Evolutionary conservation across 1,284 basidiomycete genomes (phyloP), one percentile per base, ranked within the genome.

Genomic region (Cystobasidium pallidum): DNA sequence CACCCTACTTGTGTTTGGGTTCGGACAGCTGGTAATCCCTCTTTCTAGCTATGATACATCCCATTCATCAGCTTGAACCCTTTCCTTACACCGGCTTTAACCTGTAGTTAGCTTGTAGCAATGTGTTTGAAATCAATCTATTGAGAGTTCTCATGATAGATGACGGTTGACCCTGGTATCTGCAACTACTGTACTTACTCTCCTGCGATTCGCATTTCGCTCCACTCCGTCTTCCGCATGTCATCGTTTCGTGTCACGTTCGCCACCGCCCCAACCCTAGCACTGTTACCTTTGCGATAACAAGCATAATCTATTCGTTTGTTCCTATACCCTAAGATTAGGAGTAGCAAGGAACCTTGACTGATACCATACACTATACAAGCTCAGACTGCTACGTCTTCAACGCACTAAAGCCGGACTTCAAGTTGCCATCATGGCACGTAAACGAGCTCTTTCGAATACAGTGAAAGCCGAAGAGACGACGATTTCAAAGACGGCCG

Each of bases 361-460:
- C 4, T 57, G 30, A 3, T 57, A 7, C 30, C 24, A 34, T 15
- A 57, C 36, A 39, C 32, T 39, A n/a, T n/a, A n/a, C n/a, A n/a
- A n/a, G 55, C 55, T 32, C 30, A 57, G 24, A 34, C 30, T 57
- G 8, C 30, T n/a, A 36, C 19, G 11, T n/a, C 15, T 7, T 34
- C 54, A 57, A 57, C 19, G 24, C 13, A 26, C 8, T 11, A 13
- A n/a, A n/a, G n/a, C n/a, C n/a, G n/a, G n/a, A n/a, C n/a, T 13
- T 13, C 24, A 15, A 34, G 17, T 36, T n/a, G 6, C 15, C 54
- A 3, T 21, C 21, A 57, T 57, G 54, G 54, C 54, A 15, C 54
- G 54, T 57, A 57, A 57, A 57, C 54, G 54, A 30, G 54, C 54
- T 57, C 54, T 57, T 34, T 57, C 54, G 30, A 57, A 32, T 17